Percentiles rank a stretch among this genome's conserved stretches.
Conservation (phyloP, 164 flowering plant species). For the Chimonanthus salicifolius region DNA sequence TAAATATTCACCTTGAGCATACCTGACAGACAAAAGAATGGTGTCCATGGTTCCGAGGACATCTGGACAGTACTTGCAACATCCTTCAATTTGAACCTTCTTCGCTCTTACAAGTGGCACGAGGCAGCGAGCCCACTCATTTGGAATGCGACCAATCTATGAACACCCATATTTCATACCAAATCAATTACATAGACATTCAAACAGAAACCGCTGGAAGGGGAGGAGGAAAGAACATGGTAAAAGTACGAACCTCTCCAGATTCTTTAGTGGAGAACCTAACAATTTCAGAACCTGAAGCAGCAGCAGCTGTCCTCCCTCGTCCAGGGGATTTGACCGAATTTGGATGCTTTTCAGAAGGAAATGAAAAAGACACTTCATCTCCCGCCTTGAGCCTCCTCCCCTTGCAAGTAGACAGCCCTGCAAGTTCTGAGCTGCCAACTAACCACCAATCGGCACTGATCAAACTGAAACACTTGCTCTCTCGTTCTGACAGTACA, state of each 20-base stretch:
- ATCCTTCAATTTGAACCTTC: conserved; percentile 66
- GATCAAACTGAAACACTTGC: conserved; percentile 5
- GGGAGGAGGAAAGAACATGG: background rate
- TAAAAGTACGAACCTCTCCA: conserved; percentile 58
- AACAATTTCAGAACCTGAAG: conserved; percentile 74
- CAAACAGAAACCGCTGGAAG: background rate
- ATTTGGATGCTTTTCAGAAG: conserved; percentile 25
- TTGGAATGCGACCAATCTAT: conserved; percentile 96
- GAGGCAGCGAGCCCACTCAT: conserved; percentile 93
- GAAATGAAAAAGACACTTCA: conserved; percentile 59
- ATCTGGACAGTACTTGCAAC: conserved; percentile 65
- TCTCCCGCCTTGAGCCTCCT: conserved; percentile 66
- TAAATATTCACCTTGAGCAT: conserved; percentile 12
- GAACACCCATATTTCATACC: background rate
- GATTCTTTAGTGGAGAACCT: conserved; percentile 69
- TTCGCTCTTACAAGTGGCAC: conserved; percentile 77
- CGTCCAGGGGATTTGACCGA: conserved; percentile 46
- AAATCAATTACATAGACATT: background rate
- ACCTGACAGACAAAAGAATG: conserved; percentile 69
- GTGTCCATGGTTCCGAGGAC: conserved; percentile 78
- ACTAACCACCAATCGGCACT: conserved; percentile 72
- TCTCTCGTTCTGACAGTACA: conserved; percentile 10
- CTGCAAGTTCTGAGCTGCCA: conserved; percentile 61
- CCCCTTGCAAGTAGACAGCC: conserved; percentile 87
- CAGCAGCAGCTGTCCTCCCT: conserved; percentile 37